Percentiles rank a stretch among this genome's conserved stretches.
Evolutionary conservation across 2,329 filamentous ascomycete genomes (phyloP).

Genomic region (Talaromyces sp.): DNA sequence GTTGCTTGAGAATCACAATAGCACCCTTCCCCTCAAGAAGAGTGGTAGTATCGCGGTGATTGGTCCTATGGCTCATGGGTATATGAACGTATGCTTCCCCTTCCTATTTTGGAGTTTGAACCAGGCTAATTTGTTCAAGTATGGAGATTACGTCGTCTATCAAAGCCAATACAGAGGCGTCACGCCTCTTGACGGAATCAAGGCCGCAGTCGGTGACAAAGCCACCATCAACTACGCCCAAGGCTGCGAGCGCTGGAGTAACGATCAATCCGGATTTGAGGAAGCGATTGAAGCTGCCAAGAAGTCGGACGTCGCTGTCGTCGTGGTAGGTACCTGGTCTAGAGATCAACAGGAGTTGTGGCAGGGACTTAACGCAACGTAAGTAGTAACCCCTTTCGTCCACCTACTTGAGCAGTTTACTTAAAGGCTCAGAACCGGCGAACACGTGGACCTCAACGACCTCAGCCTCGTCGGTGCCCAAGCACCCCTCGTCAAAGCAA

Average conservation of each 20-base stretch:
- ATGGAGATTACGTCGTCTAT: constrained; percentile 72
- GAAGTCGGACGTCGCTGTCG: constrained; percentile 68
- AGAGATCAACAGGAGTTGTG: constrained; percentile 71
- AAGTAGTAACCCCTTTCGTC: constrained; percentile 15
- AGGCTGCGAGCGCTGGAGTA: constrained; percentile 72
- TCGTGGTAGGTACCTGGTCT: constrained; percentile 73
- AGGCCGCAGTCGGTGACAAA: constrained; percentile 54
- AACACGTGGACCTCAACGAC: constrained; percentile 66
- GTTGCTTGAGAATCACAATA: constrained; percentile 59
- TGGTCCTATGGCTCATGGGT: constrained; percentile 71
- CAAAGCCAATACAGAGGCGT: constrained; percentile 63
- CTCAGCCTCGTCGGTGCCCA: constrained; percentile 70
- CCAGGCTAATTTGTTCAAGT: constrained; percentile 40
- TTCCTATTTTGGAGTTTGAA: constrained; percentile 19
- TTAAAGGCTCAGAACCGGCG: constrained; percentile 53
- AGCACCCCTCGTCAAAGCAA: constrained; percentile 63
- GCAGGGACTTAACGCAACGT: constrained; percentile 67
- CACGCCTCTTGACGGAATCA: constrained; percentile 69
- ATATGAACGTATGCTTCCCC: constrained; percentile 59
- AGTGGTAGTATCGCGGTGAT: constrained; percentile 70
- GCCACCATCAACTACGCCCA: constrained; percentile 65
- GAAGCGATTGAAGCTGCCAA: constrained; percentile 66
- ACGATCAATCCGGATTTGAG: constrained; percentile 64
- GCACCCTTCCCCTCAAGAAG: constrained; percentile 57
- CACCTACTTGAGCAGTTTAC: no score